phyloP scores from a whole-genome alignment of 2,329 filamentous ascomycete genomes.

The Exophiala lecanii-corni region DNA sequence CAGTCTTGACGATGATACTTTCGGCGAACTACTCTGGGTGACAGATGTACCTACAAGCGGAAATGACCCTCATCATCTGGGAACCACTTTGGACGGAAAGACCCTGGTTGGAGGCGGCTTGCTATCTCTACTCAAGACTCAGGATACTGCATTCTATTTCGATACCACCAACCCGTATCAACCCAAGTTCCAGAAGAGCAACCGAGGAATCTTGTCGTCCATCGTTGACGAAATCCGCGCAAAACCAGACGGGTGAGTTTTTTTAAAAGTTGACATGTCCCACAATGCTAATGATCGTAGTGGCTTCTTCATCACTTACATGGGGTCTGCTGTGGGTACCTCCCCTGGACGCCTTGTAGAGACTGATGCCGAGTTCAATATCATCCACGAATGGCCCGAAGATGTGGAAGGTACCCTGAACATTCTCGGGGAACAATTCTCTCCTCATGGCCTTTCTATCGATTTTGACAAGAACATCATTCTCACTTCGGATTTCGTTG shows the following conservation, averaged over 20 bases:
- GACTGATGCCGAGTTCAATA: constrained; percentile 55
- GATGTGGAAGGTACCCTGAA: constrained; percentile 52
- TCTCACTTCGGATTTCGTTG: constrained; percentile 60
- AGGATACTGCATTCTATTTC: constrained; percentile 61
- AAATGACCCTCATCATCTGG: constrained; percentile 58
- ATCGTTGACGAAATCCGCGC: constrained; percentile 61
- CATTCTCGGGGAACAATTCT: constrained; percentile 57
- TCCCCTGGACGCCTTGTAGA: constrained; percentile 57
- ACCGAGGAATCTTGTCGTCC: constrained; percentile 55
- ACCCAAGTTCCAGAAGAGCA: constrained; percentile 56
- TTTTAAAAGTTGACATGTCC: background rate
- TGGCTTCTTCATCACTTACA: constrained; percentile 59
- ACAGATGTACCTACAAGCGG: constrained; percentile 57
- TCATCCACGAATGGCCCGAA: constrained; percentile 60
- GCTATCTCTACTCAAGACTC: constrained; percentile 53
- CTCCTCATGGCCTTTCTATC: constrained; percentile 56
- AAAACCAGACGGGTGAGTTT: constrained; percentile 51
- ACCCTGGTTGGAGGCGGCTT: constrained; percentile 55
- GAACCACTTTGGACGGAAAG: constrained; percentile 53
- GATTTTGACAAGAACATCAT: constrained; percentile 56
- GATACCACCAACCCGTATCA: constrained; percentile 56
- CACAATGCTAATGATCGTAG: constrained; percentile 10
- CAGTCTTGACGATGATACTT: constrained; percentile 59
- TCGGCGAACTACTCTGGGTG: constrained; percentile 55
- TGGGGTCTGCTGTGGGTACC: constrained; percentile 56